phyloP scores from a whole-genome alignment of 345 rosid species.

The Populus euphratica region DNA sequence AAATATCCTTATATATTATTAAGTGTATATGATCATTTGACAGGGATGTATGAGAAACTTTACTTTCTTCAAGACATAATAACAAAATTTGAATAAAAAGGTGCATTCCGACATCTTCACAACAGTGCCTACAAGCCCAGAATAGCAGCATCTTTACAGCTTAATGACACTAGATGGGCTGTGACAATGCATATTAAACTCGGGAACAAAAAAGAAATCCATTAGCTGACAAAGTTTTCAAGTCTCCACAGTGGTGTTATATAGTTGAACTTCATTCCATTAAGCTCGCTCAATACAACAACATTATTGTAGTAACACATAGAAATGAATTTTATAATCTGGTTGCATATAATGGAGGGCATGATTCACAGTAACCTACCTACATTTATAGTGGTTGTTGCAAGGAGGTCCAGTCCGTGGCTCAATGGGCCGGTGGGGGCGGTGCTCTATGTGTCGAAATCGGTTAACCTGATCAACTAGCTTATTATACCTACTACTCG shows the following conservation, averaged over 20 bases:
- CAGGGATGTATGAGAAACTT: conserved; percentile 8
- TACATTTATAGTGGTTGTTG: conserved; percentile 25
- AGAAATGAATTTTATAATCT: conserved; percentile 27
- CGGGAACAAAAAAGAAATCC: not conserved
- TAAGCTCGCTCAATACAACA: conserved; percentile 10
- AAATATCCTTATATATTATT: not conserved
- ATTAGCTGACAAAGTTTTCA: conserved; percentile 9
- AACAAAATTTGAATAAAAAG: not conserved
- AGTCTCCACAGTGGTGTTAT: not conserved
- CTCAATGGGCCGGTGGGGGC: conserved; percentile 54
- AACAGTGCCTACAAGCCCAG: conserved; percentile 9
- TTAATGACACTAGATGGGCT: not conserved
- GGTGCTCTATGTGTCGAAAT: conserved; percentile 43
- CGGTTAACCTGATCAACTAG: conserved; percentile 25
- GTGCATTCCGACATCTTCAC: not conserved
- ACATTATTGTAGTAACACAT: conserved; percentile 13
- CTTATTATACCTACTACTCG: conserved; percentile 9
- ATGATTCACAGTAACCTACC: conserved; percentile 50
- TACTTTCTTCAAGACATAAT: not conserved
- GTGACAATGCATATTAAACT: not conserved
- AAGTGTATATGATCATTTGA: not conserved
- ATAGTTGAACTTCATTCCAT: conserved; percentile 4
- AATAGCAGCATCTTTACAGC: conserved; percentile 25
- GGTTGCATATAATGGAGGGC: conserved; percentile 39
- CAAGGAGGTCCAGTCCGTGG: conserved; percentile 44